Conservation (phyloP, 1,284 basidiomycete species). For the Ceratobasidium sp. region DNA sequence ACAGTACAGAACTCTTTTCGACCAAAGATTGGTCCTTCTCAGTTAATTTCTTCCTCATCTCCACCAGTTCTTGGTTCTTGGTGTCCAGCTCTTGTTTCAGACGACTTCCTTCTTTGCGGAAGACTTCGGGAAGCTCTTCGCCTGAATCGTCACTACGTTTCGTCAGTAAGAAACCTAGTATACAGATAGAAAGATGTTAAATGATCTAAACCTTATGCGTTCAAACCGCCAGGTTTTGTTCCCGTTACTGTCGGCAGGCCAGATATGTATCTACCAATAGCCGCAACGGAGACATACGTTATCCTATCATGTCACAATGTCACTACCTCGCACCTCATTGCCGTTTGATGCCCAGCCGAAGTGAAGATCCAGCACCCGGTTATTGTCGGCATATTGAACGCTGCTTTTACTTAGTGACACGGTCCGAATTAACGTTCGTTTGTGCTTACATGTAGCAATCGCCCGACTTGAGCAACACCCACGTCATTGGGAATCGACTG, state of each 20-base stretch:
- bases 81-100: slow-evolving; percentile 3
- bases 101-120: not conserved
- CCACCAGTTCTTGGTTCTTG: not conserved
- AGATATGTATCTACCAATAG: slow-evolving; percentile 18
- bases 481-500: slow-evolving; percentile 17
- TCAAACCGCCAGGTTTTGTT: slow-evolving; percentile 27
- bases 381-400: slow-evolving; percentile 5
- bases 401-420: not conserved
- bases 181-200: not conserved
- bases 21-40: not conserved
- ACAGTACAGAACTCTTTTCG: not conserved
- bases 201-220: not conserved
- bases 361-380: slow-evolving; percentile 35
- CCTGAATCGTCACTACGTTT: slow-evolving; percentile 8
- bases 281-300: not conserved
- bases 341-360: slow-evolving; percentile 22
- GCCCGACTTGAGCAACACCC: slow-evolving; percentile 18
- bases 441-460: slow-evolving; percentile 21
- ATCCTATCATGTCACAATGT: not conserved
- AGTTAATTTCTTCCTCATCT: not conserved
- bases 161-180: not conserved
- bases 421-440: not conserved
- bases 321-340: slow-evolving; percentile 11
- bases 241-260: slow-evolving; percentile 1
- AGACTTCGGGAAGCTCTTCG: slow-evolving; percentile 10